Evolutionary conservation across 2,329 filamentous ascomycete species (phyloP).

Genomic region (Xylariomycetidae sp.): DNA sequence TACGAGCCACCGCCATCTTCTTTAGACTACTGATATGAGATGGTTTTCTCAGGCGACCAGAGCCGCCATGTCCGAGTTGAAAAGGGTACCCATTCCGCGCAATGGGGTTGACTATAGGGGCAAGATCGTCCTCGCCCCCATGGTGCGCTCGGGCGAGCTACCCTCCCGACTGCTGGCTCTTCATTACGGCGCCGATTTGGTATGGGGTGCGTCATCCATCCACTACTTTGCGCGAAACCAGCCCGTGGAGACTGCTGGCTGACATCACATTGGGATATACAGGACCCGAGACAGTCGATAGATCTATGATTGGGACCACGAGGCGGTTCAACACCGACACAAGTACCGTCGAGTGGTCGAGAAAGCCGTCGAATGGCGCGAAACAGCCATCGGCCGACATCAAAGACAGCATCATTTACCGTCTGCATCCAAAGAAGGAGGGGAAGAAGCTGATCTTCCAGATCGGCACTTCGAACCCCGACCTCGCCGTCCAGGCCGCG

Average conservation of each 20-base stretch:
- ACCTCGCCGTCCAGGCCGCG: slow-evolving; percentile 78
- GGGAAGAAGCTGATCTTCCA: slow-evolving; percentile 78
- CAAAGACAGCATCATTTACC: slow-evolving; percentile 71
- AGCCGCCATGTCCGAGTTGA: slow-evolving; percentile 54
- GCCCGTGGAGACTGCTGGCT: too few species aligned
- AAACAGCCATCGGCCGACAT: slow-evolving; percentile 50
- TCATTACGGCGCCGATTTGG: slow-evolving; percentile 92
- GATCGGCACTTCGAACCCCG: slow-evolving; percentile 81
- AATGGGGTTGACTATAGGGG: slow-evolving; percentile 91
- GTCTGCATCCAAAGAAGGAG: slow-evolving; percentile 75
- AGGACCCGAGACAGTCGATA: slow-evolving; percentile 93
- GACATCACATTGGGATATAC: too few species aligned
- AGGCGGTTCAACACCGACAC: slow-evolving; percentile 72
- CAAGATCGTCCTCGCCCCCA: slow-evolving; percentile 91
- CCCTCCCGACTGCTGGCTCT: slow-evolving; percentile 84
- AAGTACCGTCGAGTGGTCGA: slow-evolving; percentile 79
- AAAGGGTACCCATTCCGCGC: slow-evolving; percentile 76
- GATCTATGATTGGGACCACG: slow-evolving; percentile 81
- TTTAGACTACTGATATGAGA: slow-evolving; percentile 18
- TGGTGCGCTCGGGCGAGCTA: slow-evolving; percentile 96
- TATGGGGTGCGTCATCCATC: slow-evolving; percentile 66
- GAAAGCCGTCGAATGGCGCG: slow-evolving; percentile 66
- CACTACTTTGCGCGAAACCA: too few species aligned
- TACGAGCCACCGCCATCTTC: too few species aligned
- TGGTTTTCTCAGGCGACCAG: slow-evolving; percentile 27